Conservation (phyloP, 1,139 yeast species). For the Candida sanyaensis region DNA sequence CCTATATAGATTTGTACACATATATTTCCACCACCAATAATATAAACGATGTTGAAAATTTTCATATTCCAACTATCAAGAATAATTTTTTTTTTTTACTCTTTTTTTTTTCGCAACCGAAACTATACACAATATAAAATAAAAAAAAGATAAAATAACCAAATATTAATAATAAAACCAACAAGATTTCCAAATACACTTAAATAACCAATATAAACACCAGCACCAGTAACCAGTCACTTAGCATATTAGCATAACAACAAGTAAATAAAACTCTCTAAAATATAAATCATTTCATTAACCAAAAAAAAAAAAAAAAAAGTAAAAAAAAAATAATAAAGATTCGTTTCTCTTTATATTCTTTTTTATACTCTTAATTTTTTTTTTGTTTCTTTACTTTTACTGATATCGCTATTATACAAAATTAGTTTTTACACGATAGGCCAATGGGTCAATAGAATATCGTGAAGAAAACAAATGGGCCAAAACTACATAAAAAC, state of each 20-base stretch:
- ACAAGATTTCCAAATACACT: neutral
- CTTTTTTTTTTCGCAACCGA: slow-evolving; percentile 1
- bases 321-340: neutral
- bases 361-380: too few species aligned
- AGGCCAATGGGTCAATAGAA: neutral
- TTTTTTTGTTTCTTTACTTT: neutral
- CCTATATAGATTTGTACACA: neutral
- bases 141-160: neutral
- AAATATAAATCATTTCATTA: slow-evolving; percentile 1
- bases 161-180: neutral
- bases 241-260: neutral
- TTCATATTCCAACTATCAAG: neutral
- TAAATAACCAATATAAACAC: neutral
- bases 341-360: neutral
- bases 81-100: neutral
- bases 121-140: neutral
- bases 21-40: neutral
- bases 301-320: neutral
- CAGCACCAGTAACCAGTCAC: neutral
- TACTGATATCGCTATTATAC: slow-evolving; percentile 2
- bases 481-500: slow-evolving; percentile 2
- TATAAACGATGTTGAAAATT: neutral
- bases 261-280: neutral
- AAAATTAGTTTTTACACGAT: slow-evolving; percentile 1
- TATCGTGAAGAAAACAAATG: neutral